These are phyloP conservation scores for Telopea speciosissima DNA, from an alignment of 177 flowering plant species.

Conservation along the genomic window DNA sequence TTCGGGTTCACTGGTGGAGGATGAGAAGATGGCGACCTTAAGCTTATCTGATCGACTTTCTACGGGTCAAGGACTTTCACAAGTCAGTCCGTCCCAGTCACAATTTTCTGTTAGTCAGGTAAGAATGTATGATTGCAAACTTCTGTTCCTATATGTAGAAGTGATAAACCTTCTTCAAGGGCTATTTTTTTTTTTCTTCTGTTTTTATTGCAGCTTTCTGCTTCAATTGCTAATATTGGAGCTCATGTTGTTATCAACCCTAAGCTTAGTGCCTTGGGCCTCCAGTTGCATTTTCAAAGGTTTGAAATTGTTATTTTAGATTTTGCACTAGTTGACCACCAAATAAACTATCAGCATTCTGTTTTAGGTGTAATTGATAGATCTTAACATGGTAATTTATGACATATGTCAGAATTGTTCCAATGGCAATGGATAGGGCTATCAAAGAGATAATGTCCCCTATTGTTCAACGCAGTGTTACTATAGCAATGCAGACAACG, in stretches of 20 bases:
- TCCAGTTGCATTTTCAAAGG: conserved; percentile 89
- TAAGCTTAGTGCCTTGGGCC: conserved; percentile 57
- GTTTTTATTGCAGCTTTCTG: conserved; percentile 50
- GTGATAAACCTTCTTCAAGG: neutral
- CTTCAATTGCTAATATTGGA: conserved; percentile 66
- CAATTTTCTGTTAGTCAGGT: conserved; percentile 69
- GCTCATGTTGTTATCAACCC: conserved; percentile 70
- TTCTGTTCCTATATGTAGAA: neutral
- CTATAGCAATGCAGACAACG: conserved; percentile 88
- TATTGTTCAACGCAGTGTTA: conserved; percentile 88
- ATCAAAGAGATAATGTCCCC: conserved; percentile 74
- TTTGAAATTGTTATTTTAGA: conserved; percentile 20
- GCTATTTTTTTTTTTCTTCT: conserved; percentile 4
- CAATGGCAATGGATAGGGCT: conserved; percentile 87
- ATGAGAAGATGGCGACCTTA: conserved; percentile 69
- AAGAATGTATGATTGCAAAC: conserved; percentile 10
- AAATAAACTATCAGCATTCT: neutral
- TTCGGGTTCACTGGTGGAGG: conserved; percentile 54
- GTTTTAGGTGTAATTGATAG: neutral
- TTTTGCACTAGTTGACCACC: neutral
- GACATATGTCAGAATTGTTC: conserved; percentile 60
- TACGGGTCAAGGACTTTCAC: conserved; percentile 66
- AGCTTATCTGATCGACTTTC: conserved; percentile 77
- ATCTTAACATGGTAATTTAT: neutral
- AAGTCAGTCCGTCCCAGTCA: conserved; percentile 51